These are phyloP conservation scores for Phaeophleospora eucalypticola DNA, from an alignment of 2,329 filamentous ascomycete genomes.

Conservation along the genomic window DNA sequence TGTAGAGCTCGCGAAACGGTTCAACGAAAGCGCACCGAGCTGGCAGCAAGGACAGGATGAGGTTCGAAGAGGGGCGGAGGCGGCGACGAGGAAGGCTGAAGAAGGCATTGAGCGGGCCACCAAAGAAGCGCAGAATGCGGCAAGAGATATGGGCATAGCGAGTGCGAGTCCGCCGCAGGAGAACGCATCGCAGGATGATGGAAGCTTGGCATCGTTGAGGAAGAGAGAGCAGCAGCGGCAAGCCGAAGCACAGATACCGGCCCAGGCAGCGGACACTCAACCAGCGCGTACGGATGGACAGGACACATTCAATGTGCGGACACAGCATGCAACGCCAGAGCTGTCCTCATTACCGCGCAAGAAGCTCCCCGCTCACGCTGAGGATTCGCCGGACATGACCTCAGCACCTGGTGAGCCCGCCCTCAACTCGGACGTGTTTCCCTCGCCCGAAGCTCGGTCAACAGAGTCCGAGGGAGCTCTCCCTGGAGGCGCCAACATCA, in stretches of 20 bases:
- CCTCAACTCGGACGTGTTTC: conserved; percentile 55
- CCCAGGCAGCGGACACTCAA: conserved; percentile 45
- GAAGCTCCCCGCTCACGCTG: conserved; percentile 53
- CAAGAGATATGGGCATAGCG: conserved; percentile 7
- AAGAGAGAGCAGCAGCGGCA: conserved; percentile 4
- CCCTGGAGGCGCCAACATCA: conserved; percentile 56
- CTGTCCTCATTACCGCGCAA: conserved; percentile 49
- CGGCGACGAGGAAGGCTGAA: conserved; percentile 11
- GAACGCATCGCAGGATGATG: conserved; percentile 36
- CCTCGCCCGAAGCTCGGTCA: conserved; percentile 9
- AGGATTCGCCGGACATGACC: conserved; percentile 43
- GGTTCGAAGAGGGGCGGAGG: conserved; percentile 9
- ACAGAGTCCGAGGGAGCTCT: conserved; percentile 35
- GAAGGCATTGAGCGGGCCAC: conserved; percentile 21
- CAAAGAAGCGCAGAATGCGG: conserved; percentile 25
- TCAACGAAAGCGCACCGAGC: conserved; percentile 48
- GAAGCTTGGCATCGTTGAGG: conserved; percentile 30
- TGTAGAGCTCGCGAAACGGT: conserved; percentile 54
- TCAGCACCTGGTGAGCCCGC: conserved; percentile 32
- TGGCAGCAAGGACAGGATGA: conserved; percentile 21
- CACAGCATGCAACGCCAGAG: conserved; percentile 44
- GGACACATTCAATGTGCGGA: conserved; percentile 55
- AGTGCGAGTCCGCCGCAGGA: conserved; percentile 7
- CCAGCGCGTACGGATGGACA: conserved; percentile 36
- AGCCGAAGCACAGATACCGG: conserved; percentile 38